A percentile compares a stretch with the other conserved stretches of the same genome.
Evolutionary conservation across 768 basidiomycete genomes (phyloP).

Genomic region (Podaxis carcinomalis): DNA sequence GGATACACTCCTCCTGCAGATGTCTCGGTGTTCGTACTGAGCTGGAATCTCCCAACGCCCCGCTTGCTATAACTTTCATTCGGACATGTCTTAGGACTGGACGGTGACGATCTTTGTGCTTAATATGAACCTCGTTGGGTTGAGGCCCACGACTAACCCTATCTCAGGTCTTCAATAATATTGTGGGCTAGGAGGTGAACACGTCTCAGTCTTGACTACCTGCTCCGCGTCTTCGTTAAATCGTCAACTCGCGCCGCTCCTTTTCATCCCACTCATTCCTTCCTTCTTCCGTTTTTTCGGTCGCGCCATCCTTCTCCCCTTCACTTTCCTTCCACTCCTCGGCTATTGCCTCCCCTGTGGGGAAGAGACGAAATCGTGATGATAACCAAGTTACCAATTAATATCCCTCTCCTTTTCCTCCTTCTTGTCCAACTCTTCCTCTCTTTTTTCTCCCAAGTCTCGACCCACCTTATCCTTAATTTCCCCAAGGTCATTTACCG

Average conservation of each 20-base stretch:
- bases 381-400: background rate
- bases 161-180: background rate
- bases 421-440: constrained; percentile 1
- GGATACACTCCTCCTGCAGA: too few relatives aligned
- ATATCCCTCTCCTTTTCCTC: constrained; percentile 1
- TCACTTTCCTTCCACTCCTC: background rate
- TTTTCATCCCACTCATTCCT: background rate
- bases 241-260: background rate
- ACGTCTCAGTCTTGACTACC: background rate
- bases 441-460: background rate
- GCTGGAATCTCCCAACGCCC: too few relatives aligned
- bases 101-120: background rate
- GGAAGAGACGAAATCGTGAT: background rate
- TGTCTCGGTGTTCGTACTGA: too few relatives aligned
- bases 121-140: background rate
- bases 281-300: background rate
- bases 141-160: background rate
- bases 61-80: too few relatives aligned
- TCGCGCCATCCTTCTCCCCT: too few relatives aligned
- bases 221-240: background rate
- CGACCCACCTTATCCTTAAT: background rate
- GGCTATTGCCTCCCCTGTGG: background rate
- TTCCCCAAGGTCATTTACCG: background rate
- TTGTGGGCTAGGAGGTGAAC: background rate
- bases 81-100: background rate